These are phyloP conservation scores for Inga leiocalycina DNA, from an alignment of 306 rosid genomes.

Conservation along the genomic window DNA sequence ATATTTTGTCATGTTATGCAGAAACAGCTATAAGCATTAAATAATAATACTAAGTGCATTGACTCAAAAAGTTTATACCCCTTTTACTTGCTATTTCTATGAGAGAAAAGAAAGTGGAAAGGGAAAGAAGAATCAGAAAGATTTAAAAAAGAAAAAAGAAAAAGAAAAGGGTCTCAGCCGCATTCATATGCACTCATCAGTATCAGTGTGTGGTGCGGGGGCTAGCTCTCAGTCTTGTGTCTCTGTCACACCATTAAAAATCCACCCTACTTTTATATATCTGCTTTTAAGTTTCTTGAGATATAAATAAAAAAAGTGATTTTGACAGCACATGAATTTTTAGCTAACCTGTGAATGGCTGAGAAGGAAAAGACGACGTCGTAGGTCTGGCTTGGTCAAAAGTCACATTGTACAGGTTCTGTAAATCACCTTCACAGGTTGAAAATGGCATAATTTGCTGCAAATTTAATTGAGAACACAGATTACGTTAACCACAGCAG, in stretches of 20 bases:
- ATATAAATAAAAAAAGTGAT: constrained; percentile 10
- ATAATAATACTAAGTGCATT: not conserved
- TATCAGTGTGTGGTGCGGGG: constrained; percentile 30
- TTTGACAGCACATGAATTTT: constrained; percentile 31
- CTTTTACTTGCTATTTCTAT: not conserved
- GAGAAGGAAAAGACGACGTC: constrained; percentile 52
- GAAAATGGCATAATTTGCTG: constrained; percentile 65
- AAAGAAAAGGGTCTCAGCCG: constrained; percentile 13
- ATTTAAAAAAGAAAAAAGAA: not conserved
- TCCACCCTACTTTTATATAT: constrained; percentile 25
- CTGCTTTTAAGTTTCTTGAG: constrained; percentile 30
- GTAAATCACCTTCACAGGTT: constrained; percentile 68
- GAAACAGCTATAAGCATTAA: not conserved
- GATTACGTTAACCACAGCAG: not conserved
- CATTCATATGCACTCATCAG: constrained; percentile 35
- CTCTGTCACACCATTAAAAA: constrained; percentile 32
- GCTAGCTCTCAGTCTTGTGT: constrained; percentile 19
- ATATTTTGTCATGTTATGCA: not conserved
- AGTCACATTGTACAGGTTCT: constrained; percentile 50
- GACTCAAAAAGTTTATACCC: not conserved
- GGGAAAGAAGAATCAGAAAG: not conserved
- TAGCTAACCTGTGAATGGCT: constrained; percentile 70
- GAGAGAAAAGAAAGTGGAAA: not conserved
- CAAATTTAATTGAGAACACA: constrained; percentile 13
- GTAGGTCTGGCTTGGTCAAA: constrained; percentile 59